These are phyloP conservation scores for Fusarium hostae DNA, from an alignment of 2,329 filamentous ascomycete species.

Conservation along the genomic window DNA sequence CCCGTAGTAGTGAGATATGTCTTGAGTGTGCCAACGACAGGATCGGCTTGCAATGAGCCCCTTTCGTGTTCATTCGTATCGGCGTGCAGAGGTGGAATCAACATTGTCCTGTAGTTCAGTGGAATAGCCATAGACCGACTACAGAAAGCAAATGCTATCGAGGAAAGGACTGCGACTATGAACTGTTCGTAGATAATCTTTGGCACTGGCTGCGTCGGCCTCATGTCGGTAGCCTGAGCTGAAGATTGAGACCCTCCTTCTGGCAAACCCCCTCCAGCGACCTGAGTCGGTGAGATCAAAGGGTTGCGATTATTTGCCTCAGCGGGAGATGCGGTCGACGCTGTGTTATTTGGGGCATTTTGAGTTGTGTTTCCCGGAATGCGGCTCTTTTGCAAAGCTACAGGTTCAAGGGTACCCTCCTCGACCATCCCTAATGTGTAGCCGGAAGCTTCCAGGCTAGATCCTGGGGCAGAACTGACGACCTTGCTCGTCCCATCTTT, in stretches of 20 bases:
- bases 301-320: conserved; percentile 51
- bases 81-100: conserved; percentile 53
- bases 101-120: conserved; percentile 63
- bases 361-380: conserved; percentile 52
- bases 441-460: conserved; percentile 57
- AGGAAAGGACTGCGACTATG: conserved; percentile 62
- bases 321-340: conserved; percentile 54
- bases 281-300: conserved; percentile 35
- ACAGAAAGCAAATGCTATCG: conserved; percentile 63
- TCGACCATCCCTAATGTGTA: conserved; percentile 58
- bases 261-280: conserved; percentile 17
- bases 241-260: conserved; percentile 45
- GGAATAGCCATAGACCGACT: conserved; percentile 60
- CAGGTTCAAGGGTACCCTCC: conserved; percentile 63
- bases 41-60: conserved; percentile 30
- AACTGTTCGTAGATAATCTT: conserved; percentile 65
- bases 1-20: conserved; percentile 68
- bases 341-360: conserved; percentile 60
- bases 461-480: conserved; percentile 47
- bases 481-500: conserved; percentile 52
- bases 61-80: conserved; percentile 31
- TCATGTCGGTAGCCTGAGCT: conserved; percentile 47
- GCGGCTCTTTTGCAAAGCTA: conserved; percentile 59
- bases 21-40: conserved; percentile 61
- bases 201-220: conserved; percentile 40